Conservation (phyloP, 2,329 filamentous ascomycete species). For the Exophiala alcalophila region DNA sequence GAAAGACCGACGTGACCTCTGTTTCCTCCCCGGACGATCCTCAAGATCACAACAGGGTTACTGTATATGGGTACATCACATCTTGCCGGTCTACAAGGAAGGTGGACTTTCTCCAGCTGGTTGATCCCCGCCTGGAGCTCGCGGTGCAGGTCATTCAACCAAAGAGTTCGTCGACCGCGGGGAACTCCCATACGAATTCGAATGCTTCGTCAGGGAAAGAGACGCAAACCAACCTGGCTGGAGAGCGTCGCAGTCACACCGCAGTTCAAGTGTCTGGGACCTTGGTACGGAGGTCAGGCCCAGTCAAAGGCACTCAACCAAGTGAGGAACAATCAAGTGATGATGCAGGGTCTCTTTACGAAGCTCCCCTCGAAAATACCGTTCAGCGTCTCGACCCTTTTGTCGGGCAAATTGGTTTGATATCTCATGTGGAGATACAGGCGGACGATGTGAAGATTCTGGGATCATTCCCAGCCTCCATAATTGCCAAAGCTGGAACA, state of each 20-base stretch:
- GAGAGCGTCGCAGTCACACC: slow-evolving; percentile 15
- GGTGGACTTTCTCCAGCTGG: slow-evolving; percentile 25
- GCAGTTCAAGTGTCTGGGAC: slow-evolving; percentile 18
- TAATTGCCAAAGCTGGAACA: slow-evolving; percentile 72
- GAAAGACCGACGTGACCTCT: slow-evolving; percentile 2
- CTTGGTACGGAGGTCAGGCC: slow-evolving; percentile 14
- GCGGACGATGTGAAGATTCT: slow-evolving; percentile 63
- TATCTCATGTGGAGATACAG: slow-evolving; percentile 55
- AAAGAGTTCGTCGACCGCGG: neutral
- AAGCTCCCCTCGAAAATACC: slow-evolving; percentile 31
- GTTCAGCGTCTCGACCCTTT: slow-evolving; percentile 21
- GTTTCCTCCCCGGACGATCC: neutral
- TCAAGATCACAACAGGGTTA: slow-evolving; percentile 1
- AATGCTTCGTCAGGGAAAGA: slow-evolving; percentile 8
- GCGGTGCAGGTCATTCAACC: slow-evolving; percentile 29
- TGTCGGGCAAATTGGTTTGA: slow-evolving; percentile 27
- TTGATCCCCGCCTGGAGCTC: slow-evolving; percentile 20
- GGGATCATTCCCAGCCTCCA: slow-evolving; percentile 70
- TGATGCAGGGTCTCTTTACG: slow-evolving; percentile 11
- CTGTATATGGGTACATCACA: slow-evolving; percentile 27
- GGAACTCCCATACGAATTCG: neutral
- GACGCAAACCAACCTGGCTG: slow-evolving; percentile 19
- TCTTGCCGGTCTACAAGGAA: slow-evolving; percentile 21
- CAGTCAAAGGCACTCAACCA: slow-evolving; percentile 1
- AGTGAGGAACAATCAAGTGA: slow-evolving; percentile 1